A percentile compares a stretch with the other conserved stretches of the same genome.
phyloP scores from a whole-genome alignment of 345 rosid species.

The Salix udensis region DNA sequence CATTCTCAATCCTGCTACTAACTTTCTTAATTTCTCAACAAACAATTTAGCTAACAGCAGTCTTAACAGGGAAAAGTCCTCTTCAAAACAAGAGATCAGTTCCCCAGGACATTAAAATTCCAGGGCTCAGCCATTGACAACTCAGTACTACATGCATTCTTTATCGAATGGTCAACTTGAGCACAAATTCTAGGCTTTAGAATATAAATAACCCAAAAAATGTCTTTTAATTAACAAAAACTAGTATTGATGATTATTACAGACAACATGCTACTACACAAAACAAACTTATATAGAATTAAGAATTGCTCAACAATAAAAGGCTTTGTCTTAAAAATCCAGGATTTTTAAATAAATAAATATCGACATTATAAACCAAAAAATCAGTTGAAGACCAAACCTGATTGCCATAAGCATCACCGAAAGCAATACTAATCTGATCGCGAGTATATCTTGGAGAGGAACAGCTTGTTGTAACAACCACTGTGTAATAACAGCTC shows the following conservation, averaged over 20 bases:
- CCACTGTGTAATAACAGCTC: slow-evolving; percentile 44
- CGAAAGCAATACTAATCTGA: slow-evolving; percentile 67
- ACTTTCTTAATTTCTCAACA: neutral
- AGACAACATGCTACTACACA: neutral
- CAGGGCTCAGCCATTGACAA: neutral
- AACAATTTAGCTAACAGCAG: neutral
- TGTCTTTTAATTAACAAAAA: neutral
- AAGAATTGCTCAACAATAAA: neutral
- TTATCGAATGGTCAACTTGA: neutral
- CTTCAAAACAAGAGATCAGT: neutral
- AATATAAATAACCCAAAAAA: neutral
- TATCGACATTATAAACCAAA: neutral
- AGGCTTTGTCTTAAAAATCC: neutral
- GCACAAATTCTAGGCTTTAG: neutral
- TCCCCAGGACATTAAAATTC: neutral
- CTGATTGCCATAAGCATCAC: slow-evolving; percentile 76
- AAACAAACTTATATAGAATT: neutral
- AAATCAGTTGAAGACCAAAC: slow-evolving; percentile 26
- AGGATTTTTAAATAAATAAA: no score
- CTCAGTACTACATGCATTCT: neutral
- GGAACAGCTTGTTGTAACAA: slow-evolving; percentile 50
- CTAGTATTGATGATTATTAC: neutral
- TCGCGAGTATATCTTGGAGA: slow-evolving; percentile 58
- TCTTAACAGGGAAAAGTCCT: neutral
- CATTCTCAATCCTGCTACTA: neutral